Evolutionary conservation across 2,329 filamentous ascomycete genomes (phyloP), one percentile per base, ranked within the genome.

Genomic region (Aspergillus pseudoviridinutans): DNA sequence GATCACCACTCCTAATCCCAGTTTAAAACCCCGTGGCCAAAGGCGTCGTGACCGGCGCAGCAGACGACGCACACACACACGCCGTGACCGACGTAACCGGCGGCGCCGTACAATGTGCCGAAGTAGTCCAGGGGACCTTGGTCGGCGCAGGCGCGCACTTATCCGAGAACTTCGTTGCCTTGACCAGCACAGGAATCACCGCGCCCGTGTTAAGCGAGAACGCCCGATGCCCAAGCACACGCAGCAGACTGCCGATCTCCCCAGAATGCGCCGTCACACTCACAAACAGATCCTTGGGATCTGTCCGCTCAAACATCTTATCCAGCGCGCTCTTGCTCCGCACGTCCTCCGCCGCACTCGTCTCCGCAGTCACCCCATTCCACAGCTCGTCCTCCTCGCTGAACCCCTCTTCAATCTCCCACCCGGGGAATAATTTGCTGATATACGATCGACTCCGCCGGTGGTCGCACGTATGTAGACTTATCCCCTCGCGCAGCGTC

Each of bases 401-500:
- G 61, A 87, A 85, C 0, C 78, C 79, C 2, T 69, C 60, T 62
- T 86, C 84, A 59, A 86, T 77, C 0, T 52, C 65, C 71, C 76
- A 84, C 2, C 56, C 61, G 0, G 83, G 82, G 63, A 81, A 85
- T 14, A 74, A 66, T 1, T 65, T 29, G 20, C 74, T 68, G 60
- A 87, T 84, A 51, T 76, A 78, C 0, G 75, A 71, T 52, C 73
- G 76, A 57, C 67, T 77, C 56, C 75, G 79, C 20, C 84, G 77
- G 22, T 80, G 78, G 66, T 87, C 83, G 61, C 84, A 87, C 0
- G 84, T 87, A 68, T 87, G 84, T 42, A 83, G 77, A 44, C 81
- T 82, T 38, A 86, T 80, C 1, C 78, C 78, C 67, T 87, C 84
- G 17, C 84, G 75, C 51, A 86, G 74, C 29, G 79, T 68, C 66